Conservation (phyloP, 257 asterid genomes). For the Euphrasia confusa region DNA sequence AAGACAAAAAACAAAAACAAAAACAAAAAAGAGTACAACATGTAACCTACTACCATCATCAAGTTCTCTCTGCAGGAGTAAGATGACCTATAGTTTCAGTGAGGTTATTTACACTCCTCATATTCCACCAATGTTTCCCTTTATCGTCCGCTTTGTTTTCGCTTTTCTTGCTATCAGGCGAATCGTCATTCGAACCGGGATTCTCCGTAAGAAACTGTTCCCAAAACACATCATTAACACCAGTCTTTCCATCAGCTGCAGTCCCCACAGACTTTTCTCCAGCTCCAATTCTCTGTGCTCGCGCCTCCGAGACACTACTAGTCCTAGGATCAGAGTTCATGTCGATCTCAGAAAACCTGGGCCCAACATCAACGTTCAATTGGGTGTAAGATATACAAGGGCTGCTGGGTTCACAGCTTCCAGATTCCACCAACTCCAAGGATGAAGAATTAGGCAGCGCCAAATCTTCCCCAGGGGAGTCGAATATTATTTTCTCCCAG, state of each 20-base stretch:
- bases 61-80: slow-evolving; percentile 75
- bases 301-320: background rate
- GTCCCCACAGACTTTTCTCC: slow-evolving; percentile 36
- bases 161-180: slow-evolving; percentile 45
- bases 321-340: slow-evolving; percentile 56
- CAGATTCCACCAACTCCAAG: slow-evolving; percentile 44
- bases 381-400: slow-evolving; percentile 55
- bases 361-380: slow-evolving; percentile 37
- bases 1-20: too few relatives aligned
- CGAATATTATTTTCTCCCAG: slow-evolving; percentile 57
- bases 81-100: slow-evolving; percentile 77
- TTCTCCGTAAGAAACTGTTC: slow-evolving; percentile 91
- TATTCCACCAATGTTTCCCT: slow-evolving; percentile 60
- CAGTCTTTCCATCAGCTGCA: slow-evolving; percentile 41
- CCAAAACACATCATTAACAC: slow-evolving; percentile 90
- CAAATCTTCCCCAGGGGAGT: slow-evolving; percentile 34
- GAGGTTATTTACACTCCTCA: slow-evolving; percentile 58
- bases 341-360: slow-evolving; percentile 47
- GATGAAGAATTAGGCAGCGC: slow-evolving; percentile 31
- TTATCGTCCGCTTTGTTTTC: slow-evolving; percentile 45
- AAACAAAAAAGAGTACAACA: slow-evolving; percentile 16
- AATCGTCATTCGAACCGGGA: slow-evolving; percentile 61
- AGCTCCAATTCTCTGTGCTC: slow-evolving; percentile 16
- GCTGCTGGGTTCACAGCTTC: slow-evolving; percentile 43
- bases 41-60: slow-evolving; percentile 42